Evolutionary conservation across 352 stramenopile species (phyloP).

Genomic region (Globisporangium apiculatum): DNA sequence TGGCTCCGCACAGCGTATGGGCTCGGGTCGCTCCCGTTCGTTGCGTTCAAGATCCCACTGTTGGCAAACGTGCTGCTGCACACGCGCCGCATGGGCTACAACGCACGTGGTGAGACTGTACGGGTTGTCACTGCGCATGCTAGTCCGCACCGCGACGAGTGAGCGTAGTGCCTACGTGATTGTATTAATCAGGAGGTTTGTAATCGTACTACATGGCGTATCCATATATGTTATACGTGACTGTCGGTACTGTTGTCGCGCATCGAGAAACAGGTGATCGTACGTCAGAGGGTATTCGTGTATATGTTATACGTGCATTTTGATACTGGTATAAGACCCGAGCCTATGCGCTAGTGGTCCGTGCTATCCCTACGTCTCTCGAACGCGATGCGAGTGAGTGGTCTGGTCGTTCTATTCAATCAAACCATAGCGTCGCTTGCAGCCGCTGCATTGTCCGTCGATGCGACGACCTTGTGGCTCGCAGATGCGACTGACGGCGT

Average conservation of each 20-base stretch:
- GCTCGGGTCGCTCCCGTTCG: slow-evolving; percentile 81
- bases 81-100: slow-evolving; percentile 82
- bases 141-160: neutral
- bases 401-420: neutral
- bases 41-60: slow-evolving; percentile 84
- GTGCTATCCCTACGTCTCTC: too few relatives aligned
- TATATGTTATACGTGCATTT: too few relatives aligned
- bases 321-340: too few relatives aligned
- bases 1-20: slow-evolving; percentile 85
- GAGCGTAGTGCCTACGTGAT: neutral
- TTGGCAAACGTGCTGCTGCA: slow-evolving; percentile 79
- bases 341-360: too few relatives aligned
- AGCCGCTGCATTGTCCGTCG: slow-evolving; percentile 8
- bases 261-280: too few relatives aligned
- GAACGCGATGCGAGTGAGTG: too few relatives aligned
- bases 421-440: slow-evolving; percentile 36
- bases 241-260: too few relatives aligned
- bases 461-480: too few relatives aligned
- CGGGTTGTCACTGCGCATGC: slow-evolving; percentile 20
- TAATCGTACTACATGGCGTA: too few relatives aligned
- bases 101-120: slow-evolving; percentile 70
- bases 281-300: too few relatives aligned
- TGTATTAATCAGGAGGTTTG: neutral
- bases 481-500: slow-evolving; percentile 6
- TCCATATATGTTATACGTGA: too few relatives aligned